Evolutionary conservation across 2,329 filamentous ascomycete genomes (phyloP).

Genomic region (Monosporascus ibericus): DNA sequence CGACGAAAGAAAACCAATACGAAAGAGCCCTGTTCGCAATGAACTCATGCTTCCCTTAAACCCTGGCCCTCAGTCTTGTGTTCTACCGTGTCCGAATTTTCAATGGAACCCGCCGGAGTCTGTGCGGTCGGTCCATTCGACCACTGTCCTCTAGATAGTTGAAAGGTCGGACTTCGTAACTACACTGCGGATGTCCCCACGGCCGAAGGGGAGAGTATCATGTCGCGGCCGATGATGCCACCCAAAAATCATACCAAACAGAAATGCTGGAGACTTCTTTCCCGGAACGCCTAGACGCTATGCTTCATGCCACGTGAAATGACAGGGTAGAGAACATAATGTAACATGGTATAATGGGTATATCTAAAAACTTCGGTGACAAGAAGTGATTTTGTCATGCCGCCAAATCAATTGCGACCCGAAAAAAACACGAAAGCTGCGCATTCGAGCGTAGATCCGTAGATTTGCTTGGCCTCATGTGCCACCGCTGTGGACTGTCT

Average conservation of each 20-base stretch:
- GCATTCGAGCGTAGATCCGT: constrained; percentile 2
- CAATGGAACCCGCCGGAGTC: neutral
- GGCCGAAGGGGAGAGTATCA: neutral
- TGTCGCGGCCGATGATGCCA: neutral
- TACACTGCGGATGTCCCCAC: neutral
- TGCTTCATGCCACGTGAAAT: constrained; percentile 23
- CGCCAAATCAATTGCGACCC: constrained; percentile 7
- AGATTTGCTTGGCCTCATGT: constrained; percentile 37
- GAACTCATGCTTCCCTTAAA: too few species aligned
- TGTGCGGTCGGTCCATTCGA: neutral
- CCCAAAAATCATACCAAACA: neutral
- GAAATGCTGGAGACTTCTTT: neutral
- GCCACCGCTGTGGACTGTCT: constrained; percentile 48
- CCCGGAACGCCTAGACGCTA: constrained; percentile 26
- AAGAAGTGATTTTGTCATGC: constrained; percentile 9
- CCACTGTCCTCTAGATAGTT: neutral
- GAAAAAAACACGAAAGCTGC: constrained; percentile 5
- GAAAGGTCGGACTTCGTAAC: neutral
- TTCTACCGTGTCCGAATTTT: neutral
- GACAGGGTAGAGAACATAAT: constrained; percentile 18
- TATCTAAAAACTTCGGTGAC: constrained; percentile 8
- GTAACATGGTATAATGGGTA: constrained; percentile 11
- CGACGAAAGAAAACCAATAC: neutral
- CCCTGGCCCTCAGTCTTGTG: too few species aligned
- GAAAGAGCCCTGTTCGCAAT: neutral